These are phyloP conservation scores for Colletotrichum viniferum DNA, from an alignment of 2,329 filamentous ascomycete genomes.

Conservation along the genomic window DNA sequence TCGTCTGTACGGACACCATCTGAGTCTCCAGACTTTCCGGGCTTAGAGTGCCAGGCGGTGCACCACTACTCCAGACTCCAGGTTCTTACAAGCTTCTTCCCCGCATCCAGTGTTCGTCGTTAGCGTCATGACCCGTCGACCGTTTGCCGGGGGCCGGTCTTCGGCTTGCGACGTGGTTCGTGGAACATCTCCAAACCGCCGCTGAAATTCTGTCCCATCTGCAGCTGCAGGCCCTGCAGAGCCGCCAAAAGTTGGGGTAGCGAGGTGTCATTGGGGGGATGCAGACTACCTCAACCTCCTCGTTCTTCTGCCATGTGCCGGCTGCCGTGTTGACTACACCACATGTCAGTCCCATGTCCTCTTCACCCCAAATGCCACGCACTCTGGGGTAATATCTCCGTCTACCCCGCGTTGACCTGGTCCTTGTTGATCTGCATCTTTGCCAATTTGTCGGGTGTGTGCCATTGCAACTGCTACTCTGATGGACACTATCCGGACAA, in stretches of 20 bases:
- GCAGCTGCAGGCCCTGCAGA: not conserved
- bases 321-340: not conserved
- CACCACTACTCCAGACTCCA: not conserved
- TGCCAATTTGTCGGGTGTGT: not conserved
- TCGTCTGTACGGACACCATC: not conserved
- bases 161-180: conserved; percentile 12
- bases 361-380: not conserved
- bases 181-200: conserved; percentile 9
- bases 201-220: conserved; percentile 10
- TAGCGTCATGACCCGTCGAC: not conserved
- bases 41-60: not conserved
- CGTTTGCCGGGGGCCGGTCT: not conserved
- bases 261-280: not conserved
- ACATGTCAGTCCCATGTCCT: not conserved
- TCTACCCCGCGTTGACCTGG: conserved; percentile 4
- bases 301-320: not conserved
- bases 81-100: not conserved
- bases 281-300: not conserved
- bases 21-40: not conserved
- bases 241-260: conserved; percentile 16
- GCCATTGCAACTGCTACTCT: not conserved
- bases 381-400: conserved; percentile 10
- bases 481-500: not conserved
- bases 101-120: not conserved
- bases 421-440: not conserved